These are phyloP conservation scores for Ampelocalamus luodianensis DNA, from an alignment of 176 grass and related monocot species.

Conservation along the genomic window DNA sequence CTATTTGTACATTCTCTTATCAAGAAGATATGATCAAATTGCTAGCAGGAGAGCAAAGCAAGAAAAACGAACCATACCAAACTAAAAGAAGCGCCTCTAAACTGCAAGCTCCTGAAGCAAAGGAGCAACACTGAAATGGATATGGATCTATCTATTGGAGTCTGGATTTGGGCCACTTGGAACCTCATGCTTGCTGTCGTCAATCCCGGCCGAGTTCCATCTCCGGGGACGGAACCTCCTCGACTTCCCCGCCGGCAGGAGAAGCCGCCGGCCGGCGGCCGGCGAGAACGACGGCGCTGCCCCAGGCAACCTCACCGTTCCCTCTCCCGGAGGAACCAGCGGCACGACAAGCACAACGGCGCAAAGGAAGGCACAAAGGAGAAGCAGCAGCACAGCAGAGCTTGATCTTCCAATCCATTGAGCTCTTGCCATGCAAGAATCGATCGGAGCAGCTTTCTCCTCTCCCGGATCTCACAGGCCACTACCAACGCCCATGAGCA, in stretches of 20 bases:
- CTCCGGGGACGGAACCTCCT: conserved; percentile 42
- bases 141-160: conserved; percentile 56
- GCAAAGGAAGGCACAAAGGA: conserved; percentile 37
- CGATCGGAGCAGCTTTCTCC: neutral
- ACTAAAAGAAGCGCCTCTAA: neutral
- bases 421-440: conserved; percentile 65
- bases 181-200: conserved; percentile 71
- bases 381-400: conserved; percentile 31
- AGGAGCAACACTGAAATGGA: neutral
- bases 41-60: neutral
- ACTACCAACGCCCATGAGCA: conserved; percentile 33
- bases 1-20: conserved; percentile 51
- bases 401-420: conserved; percentile 31
- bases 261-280: conserved; percentile 24
- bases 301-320: neutral
- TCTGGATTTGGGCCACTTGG: conserved; percentile 77
- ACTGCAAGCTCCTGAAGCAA: neutral
- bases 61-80: neutral
- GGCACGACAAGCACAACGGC: conserved; percentile 33
- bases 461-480: conserved; percentile 14
- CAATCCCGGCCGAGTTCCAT: conserved; percentile 46
- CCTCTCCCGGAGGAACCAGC: conserved; percentile 25
- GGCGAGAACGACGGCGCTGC: neutral
- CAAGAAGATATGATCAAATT: conserved; percentile 6
- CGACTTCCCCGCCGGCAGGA: conserved; percentile 35